These are phyloP conservation scores for Euphorbia lathyris DNA, from an alignment of 345 rosid species.

Conservation along the genomic window DNA sequence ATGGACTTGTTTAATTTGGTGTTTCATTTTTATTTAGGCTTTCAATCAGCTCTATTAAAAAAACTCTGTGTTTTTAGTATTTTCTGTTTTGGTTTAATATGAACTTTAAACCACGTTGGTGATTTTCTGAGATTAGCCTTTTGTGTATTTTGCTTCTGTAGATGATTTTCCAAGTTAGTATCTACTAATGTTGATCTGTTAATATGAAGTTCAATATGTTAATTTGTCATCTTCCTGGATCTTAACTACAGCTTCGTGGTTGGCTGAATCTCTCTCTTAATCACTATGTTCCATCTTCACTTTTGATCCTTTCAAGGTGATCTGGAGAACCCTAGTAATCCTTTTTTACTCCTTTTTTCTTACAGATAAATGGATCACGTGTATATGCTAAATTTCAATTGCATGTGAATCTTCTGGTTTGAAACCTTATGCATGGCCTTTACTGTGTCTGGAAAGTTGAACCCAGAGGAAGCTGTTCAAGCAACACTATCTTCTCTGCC, in stretches of 20 bases:
- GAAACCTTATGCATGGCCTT: too few species aligned
- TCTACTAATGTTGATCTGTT: neutral
- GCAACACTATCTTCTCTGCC: too few species aligned
- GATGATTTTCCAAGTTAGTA: neutral
- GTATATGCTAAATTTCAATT: slow-evolving; percentile 3
- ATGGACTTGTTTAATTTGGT: too few species aligned
- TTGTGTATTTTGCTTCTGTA: neutral
- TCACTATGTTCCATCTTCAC: slow-evolving; percentile 85
- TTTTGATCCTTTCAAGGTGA: slow-evolving; percentile 75
- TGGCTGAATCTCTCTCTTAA: slow-evolving; percentile 88
- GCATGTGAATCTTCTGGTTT: slow-evolving; percentile 16
- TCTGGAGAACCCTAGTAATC: neutral
- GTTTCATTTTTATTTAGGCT: too few species aligned
- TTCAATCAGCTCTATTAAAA: too few species aligned
- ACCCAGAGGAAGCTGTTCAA: too few species aligned
- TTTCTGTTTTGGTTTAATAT: too few species aligned
- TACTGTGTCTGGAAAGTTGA: too few species aligned
- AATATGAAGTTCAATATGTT: neutral
- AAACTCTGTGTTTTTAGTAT: too few species aligned
- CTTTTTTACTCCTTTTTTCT: slow-evolving; percentile 9
- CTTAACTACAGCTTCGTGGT: too few species aligned
- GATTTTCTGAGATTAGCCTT: slow-evolving; percentile 18
- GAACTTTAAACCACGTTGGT: too few species aligned
- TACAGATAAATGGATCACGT: neutral
- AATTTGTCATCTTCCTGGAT: slow-evolving; percentile 12